These are phyloP conservation scores for Canna indica DNA, from an alignment of 176 grass and related monocot species.

Conservation along the genomic window DNA sequence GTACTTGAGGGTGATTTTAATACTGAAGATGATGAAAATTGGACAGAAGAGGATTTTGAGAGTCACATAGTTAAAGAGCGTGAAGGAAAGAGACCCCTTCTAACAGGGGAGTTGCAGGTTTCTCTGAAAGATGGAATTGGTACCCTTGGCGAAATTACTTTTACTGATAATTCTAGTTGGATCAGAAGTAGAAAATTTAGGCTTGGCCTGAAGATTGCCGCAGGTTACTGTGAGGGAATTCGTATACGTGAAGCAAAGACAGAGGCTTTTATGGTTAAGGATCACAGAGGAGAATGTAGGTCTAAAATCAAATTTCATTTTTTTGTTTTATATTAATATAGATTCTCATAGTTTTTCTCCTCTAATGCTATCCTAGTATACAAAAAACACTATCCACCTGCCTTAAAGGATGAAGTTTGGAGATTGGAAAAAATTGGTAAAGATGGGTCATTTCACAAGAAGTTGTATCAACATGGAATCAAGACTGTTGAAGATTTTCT, in stretches of 20 bases:
- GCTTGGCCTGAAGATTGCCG: slow-evolving; percentile 10
- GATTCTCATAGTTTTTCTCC: background rate
- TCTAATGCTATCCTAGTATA: slow-evolving; percentile 3
- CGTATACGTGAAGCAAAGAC: slow-evolving; percentile 14
- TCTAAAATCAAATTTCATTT: background rate
- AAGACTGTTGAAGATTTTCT: slow-evolving; percentile 17
- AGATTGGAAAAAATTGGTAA: slow-evolving; percentile 23
- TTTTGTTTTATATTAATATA: background rate
- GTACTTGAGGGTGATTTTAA: slow-evolving; percentile 16
- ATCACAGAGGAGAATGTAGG: slow-evolving; percentile 17
- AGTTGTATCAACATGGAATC: background rate
- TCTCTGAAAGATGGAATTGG: slow-evolving; percentile 6
- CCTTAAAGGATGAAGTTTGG: slow-evolving; percentile 17
- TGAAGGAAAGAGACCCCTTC: slow-evolving; percentile 14
- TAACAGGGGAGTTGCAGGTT: slow-evolving; percentile 12
- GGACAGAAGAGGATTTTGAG: slow-evolving; percentile 17
- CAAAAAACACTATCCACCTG: slow-evolving; percentile 20
- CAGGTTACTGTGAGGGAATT: slow-evolving; percentile 3
- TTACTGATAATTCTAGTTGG: slow-evolving; percentile 17
- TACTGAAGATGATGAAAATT: slow-evolving; percentile 11
- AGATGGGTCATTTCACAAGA: slow-evolving; percentile 19
- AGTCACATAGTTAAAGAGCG: slow-evolving; percentile 9
- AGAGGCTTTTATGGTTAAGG: slow-evolving; percentile 4
- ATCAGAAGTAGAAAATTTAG: slow-evolving; percentile 7
- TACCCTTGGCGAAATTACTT: background rate